phyloP scores from a whole-genome alignment of 164 flowering plant genomes.

The Cinnamomum micranthum region DNA sequence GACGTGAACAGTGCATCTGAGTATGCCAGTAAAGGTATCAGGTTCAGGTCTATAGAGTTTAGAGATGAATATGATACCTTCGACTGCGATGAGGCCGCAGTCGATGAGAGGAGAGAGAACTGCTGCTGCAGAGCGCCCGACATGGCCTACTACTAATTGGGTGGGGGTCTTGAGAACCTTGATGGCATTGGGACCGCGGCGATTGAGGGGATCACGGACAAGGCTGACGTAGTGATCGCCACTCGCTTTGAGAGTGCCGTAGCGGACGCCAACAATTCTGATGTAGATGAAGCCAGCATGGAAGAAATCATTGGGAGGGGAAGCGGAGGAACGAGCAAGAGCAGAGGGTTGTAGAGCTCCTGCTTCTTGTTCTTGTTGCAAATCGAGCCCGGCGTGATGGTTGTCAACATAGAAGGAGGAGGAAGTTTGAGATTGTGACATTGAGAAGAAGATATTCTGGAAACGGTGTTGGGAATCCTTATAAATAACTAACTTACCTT shows the following conservation, averaged over 20 bases:
- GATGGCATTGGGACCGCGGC: conserved; percentile 63
- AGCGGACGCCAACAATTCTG: conserved; percentile 61
- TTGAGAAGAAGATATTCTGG: too few relatives aligned
- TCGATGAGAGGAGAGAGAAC: conserved; percentile 69
- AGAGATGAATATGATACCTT: conserved; percentile 56
- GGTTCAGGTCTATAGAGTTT: conserved; percentile 24
- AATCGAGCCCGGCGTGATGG: too few relatives aligned
- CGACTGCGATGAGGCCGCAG: conserved; percentile 23
- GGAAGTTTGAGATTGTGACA: too few relatives aligned
- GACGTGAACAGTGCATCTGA: conserved; percentile 41
- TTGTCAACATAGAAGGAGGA: too few relatives aligned
- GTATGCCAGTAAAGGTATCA: conserved; percentile 22
- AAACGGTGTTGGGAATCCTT: too few relatives aligned
- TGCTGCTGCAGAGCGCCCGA: conserved; percentile 52
- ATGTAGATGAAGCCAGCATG: conserved; percentile 63
- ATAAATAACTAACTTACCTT: too few relatives aligned
- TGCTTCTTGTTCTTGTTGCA: too few relatives aligned
- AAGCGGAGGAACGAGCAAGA: background rate
- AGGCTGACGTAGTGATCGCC: too few relatives aligned
- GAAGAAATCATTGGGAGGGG: conserved; percentile 26
- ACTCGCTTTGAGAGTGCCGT: too few relatives aligned
- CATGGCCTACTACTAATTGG: conserved; percentile 54
- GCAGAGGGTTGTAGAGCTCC: too few relatives aligned
- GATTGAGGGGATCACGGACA: conserved; percentile 24
- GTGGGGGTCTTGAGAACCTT: conserved; percentile 49